Conservation (phyloP, 176 grass and related monocot species). For the Raddia guianensis region DNA sequence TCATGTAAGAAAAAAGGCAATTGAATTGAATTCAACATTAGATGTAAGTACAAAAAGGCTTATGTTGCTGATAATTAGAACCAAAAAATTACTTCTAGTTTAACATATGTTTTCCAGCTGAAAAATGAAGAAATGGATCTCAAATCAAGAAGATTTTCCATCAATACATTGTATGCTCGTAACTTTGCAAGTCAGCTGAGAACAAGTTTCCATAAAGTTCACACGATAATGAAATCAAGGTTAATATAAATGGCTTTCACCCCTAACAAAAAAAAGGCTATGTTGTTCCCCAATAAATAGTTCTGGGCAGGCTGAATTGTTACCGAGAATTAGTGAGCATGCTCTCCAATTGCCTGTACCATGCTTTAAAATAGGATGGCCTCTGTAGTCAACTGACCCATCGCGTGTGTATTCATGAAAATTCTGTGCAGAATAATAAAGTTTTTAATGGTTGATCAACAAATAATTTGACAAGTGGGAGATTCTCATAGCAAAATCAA, state of each 20-base stretch:
- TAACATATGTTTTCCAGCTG: not conserved
- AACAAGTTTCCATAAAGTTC: conserved; percentile 3
- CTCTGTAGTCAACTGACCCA: conserved; percentile 75
- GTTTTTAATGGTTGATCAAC: conserved; percentile 12
- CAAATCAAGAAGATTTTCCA: not conserved
- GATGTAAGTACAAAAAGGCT: not conserved
- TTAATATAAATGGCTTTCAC: conserved; percentile 8
- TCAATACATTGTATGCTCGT: not conserved
- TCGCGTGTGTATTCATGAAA: conserved; percentile 58
- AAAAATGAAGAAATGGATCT: not conserved
- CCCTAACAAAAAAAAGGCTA: not conserved
- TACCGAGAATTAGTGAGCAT: conserved; percentile 92
- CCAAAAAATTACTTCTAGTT: not conserved
- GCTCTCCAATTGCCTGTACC: conserved; percentile 91
- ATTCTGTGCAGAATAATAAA: conserved; percentile 49
- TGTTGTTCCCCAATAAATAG: not conserved
- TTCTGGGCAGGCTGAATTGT: conserved; percentile 1
- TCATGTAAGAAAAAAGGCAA: conserved; percentile 27
- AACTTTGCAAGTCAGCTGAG: not conserved
- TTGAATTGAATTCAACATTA: conserved; percentile 33
- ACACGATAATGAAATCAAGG: not conserved
- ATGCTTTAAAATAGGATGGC: conserved; percentile 73
- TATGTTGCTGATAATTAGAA: not conserved
- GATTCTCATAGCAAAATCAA: not conserved
- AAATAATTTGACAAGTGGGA: not conserved